Evolutionary conservation across 73 alveolate species (phyloP).

Genomic region (Stentor coeruleus): DNA sequence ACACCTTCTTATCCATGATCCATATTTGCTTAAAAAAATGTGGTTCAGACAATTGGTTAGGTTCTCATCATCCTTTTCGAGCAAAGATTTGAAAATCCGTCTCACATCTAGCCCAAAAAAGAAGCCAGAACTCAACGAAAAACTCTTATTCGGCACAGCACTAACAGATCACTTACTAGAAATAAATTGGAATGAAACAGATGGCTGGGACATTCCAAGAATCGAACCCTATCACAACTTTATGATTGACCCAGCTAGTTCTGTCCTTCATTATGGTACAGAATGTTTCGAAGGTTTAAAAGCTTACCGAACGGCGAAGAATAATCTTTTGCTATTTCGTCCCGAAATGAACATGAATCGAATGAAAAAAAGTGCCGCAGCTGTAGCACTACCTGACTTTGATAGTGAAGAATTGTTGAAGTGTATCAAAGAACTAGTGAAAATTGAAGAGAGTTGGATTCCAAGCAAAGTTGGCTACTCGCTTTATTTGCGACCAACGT

Average conservation of each 20-base stretch:
- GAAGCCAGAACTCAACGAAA: too few species aligned
- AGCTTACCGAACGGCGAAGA: constrained; percentile 43
- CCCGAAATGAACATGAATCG: constrained; percentile 48
- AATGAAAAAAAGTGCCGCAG: constrained; percentile 34
- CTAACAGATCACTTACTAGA: constrained; percentile 62
- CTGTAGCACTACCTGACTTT: constrained; percentile 49
- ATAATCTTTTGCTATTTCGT: constrained; percentile 36
- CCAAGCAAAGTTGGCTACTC: constrained; percentile 68
- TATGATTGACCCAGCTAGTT: constrained; percentile 52
- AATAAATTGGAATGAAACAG: constrained; percentile 41
- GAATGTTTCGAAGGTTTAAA: constrained; percentile 68
- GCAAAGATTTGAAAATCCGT: too few species aligned
- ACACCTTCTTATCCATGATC: neutral
- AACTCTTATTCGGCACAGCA: constrained; percentile 48
- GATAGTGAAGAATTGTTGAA: constrained; percentile 61
- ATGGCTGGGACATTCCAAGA: constrained; percentile 53
- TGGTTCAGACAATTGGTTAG: neutral
- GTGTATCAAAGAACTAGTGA: constrained; percentile 54
- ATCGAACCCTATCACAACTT: constrained; percentile 42
- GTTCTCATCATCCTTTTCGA: constrained; percentile 19
- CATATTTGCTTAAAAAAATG: constrained; percentile 22
- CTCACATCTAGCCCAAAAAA: too few species aligned
- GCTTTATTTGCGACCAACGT: constrained; percentile 76
- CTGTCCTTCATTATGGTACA: constrained; percentile 56
- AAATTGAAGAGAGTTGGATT: constrained; percentile 68